phyloP scores from a whole-genome alignment of 163 green algal genomes.

The Prototheca stagnorum region DNA sequence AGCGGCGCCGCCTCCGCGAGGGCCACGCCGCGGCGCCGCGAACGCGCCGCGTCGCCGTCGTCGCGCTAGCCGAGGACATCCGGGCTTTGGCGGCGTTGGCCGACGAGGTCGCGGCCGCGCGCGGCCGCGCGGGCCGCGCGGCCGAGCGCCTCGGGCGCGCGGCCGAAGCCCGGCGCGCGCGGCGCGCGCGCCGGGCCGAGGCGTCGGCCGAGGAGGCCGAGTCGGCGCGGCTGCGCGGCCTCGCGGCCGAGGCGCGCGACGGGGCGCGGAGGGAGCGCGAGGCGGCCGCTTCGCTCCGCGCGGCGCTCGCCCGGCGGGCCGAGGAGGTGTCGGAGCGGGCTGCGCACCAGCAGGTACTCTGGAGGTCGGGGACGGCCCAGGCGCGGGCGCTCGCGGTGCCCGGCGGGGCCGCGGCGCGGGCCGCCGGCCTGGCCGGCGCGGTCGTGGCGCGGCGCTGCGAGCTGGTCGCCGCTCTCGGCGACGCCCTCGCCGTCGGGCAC shows the following conservation, averaged over 20 bases:
- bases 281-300: too few species aligned
- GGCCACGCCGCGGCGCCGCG: too few species aligned
- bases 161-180: neutral
- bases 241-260: neutral
- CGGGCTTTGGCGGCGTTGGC: neutral
- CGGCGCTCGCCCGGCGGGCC: neutral
- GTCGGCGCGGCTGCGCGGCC: neutral
- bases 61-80: neutral
- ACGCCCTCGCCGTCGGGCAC: slow-evolving; percentile 7
- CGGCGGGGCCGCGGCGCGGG: slow-evolving; percentile 5
- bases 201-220: neutral
- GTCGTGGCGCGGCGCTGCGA: slow-evolving; percentile 9
- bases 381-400: too few species aligned
- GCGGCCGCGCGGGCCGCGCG: neutral
- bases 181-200: neutral
- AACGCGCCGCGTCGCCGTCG: neutral
- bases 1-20: neutral
- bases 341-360: too few species aligned
- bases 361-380: too few species aligned
- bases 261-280: too few species aligned
- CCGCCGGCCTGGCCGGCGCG: slow-evolving; percentile 3
- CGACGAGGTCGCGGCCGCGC: neutral
- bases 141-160: neutral
- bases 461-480: slow-evolving; percentile 8
- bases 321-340: slow-evolving; percentile 2